Conservation (phyloP, 306 rosid species). For the Begonia loranthoides region DNA sequence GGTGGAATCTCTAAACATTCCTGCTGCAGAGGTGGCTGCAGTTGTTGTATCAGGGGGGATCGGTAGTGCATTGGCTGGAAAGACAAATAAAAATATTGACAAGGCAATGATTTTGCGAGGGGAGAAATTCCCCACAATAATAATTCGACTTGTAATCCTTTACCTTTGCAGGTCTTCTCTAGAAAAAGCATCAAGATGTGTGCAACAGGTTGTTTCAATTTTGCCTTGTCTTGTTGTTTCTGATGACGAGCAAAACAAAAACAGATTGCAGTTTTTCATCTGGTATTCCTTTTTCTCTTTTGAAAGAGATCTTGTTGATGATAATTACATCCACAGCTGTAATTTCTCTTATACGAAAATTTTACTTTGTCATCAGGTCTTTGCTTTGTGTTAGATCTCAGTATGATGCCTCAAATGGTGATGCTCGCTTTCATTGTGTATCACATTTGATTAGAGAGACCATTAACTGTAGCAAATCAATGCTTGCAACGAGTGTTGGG, state of each 20-base stretch:
- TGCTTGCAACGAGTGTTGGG: conserved; percentile 73
- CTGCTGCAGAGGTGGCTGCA: conserved; percentile 99
- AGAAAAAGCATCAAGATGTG: conserved; percentile 81
- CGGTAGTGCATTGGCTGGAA: conserved; percentile 75
- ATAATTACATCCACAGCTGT: not conserved
- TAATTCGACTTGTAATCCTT: conserved; percentile 74
- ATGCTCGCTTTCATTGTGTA: conserved; percentile 85
- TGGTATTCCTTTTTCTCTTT: conserved; percentile 38
- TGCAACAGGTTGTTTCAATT: conserved; percentile 67
- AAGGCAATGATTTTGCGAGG: conserved; percentile 94
- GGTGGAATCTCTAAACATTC: conserved; percentile 94
- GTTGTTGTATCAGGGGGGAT: conserved; percentile 97
- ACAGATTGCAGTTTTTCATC: conserved; percentile 79
- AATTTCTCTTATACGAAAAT: not conserved
- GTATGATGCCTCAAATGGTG: conserved; percentile 69
- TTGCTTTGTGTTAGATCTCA: conserved; percentile 84
- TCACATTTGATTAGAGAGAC: conserved; percentile 87
- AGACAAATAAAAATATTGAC: conserved; percentile 69
- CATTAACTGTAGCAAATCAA: conserved; percentile 64
- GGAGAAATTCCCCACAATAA: conserved; percentile 82
- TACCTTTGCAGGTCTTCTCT: conserved; percentile 83
- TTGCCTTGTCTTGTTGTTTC: conserved; percentile 71
- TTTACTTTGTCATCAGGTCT: conserved; percentile 49
- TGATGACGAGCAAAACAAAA: conserved; percentile 95
- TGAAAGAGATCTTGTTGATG: not conserved